phyloP scores from a whole-genome alignment of 768 basidiomycete species.

The Steccherinum ochraceum region DNA sequence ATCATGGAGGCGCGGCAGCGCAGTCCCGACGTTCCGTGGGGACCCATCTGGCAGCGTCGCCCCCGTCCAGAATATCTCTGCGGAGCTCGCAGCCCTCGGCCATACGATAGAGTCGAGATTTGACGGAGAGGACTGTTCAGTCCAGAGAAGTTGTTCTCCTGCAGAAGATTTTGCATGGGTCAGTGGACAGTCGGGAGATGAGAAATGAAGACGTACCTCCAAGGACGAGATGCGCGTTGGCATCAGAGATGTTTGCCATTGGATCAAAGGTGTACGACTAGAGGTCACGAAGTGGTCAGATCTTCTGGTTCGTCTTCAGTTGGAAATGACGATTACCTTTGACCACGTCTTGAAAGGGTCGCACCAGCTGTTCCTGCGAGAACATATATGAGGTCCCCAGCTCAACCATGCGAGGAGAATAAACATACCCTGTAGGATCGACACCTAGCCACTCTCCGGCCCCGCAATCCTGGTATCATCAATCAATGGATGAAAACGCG shows the following conservation, averaged over 20 bases:
- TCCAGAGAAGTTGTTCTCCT: constrained; percentile 68
- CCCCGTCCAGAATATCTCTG: constrained; percentile 71
- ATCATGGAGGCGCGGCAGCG: constrained; percentile 65
- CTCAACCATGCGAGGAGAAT: too few species aligned
- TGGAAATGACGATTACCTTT: constrained; percentile 31
- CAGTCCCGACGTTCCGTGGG: constrained; percentile 23
- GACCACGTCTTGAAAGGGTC: constrained; percentile 82
- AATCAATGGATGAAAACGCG: too few species aligned
- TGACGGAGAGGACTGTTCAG: constrained; percentile 61
- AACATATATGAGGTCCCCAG: too few species aligned
- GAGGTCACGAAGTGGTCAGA: constrained; percentile 21
- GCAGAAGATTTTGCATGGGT: not conserved
- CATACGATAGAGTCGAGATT: constrained; percentile 67
- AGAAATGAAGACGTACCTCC: constrained; percentile 34
- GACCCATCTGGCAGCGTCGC: constrained; percentile 20
- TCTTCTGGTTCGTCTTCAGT: not conserved
- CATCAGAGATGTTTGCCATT: constrained; percentile 41
- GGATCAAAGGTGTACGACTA: constrained; percentile 71
- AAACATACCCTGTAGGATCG: constrained; percentile 28
- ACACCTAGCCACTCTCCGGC: constrained; percentile 66
- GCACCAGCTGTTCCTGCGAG: constrained; percentile 56
- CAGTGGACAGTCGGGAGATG: not conserved
- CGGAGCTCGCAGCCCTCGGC: constrained; percentile 70
- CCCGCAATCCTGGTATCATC: constrained; percentile 56
- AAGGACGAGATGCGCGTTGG: constrained; percentile 50